phyloP scores from a whole-genome alignment of 2,329 filamentous ascomycete genomes.

The Verticillium tricorpus region DNA sequence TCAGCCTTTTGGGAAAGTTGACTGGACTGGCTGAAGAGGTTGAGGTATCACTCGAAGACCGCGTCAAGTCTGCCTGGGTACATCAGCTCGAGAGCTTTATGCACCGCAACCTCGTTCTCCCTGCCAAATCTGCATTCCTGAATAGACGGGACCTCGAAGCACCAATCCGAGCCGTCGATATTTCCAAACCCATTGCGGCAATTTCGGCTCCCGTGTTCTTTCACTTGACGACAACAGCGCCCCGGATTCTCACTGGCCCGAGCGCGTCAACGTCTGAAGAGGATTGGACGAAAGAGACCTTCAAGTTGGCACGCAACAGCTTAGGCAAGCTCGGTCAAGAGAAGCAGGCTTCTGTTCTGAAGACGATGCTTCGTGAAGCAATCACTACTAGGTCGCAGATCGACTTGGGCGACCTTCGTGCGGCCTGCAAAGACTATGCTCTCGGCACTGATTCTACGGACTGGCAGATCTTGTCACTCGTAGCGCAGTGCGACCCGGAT shows the following conservation, averaged over 20 bases:
- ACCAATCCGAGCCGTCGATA: conserved; percentile 34
- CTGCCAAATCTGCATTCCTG: conserved; percentile 43
- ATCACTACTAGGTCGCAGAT: conserved; percentile 24
- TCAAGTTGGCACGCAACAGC: conserved; percentile 16
- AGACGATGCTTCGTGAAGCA: conserved; percentile 26
- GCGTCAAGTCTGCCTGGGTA: conserved; percentile 35
- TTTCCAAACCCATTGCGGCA: conserved; percentile 27
- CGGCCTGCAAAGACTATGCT: conserved; percentile 38
- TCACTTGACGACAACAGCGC: conserved; percentile 29
- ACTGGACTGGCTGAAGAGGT: conserved; percentile 19
- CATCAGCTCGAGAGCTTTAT: conserved; percentile 44
- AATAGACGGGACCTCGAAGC: conserved; percentile 35
- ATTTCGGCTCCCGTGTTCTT: conserved; percentile 41
- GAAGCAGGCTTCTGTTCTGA: conserved; percentile 19
- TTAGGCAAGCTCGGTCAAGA: background rate
- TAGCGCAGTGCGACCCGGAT: conserved; percentile 42
- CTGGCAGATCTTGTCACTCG: conserved; percentile 36
- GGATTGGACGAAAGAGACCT: conserved; percentile 34
- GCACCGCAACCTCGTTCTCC: conserved; percentile 46
- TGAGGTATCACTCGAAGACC: conserved; percentile 15
- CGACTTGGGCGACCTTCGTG: conserved; percentile 34
- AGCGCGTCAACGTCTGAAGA: conserved; percentile 30
- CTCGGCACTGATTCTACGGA: conserved; percentile 28
- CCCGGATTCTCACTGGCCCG: conserved; percentile 27
- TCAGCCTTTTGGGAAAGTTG: conserved; percentile 36